Evolutionary conservation across 2,329 filamentous ascomycete genomes (phyloP).

Genomic region (Phaeosphaeriaceae sp.): DNA sequence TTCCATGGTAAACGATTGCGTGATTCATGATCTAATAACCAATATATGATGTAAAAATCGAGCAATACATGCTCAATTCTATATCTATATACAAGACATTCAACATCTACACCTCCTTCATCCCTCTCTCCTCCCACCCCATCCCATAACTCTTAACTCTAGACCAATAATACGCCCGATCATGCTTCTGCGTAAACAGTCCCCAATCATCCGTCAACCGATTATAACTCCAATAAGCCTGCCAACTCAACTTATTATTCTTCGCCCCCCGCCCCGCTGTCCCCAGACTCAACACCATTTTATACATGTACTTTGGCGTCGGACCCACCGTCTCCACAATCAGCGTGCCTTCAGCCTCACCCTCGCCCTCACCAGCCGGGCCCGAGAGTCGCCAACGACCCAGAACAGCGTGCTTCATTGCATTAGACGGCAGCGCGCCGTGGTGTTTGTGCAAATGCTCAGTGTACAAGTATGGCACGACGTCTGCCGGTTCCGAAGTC

Average conservation of each 20-base stretch:
- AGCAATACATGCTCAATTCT: neutral
- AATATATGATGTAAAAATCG: no score
- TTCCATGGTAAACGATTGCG: neutral
- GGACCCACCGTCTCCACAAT: constrained; percentile 87
- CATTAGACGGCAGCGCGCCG: constrained; percentile 52
- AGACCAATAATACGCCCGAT: constrained; percentile 66
- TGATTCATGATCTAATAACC: no score
- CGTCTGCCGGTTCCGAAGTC: constrained; percentile 80
- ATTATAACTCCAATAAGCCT: constrained; percentile 91
- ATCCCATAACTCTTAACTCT: constrained; percentile 66
- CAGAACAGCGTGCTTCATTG: constrained; percentile 72
- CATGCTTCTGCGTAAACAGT: constrained; percentile 73
- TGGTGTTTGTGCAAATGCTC: constrained; percentile 64
- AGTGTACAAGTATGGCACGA: constrained; percentile 81
- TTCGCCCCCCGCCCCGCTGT: constrained; percentile 65
- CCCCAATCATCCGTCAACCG: constrained; percentile 87
- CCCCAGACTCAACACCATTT: constrained; percentile 77
- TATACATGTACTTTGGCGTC: constrained; percentile 79
- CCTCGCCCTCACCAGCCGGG: constrained; percentile 36
- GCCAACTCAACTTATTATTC: constrained; percentile 90
- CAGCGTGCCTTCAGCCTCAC: constrained; percentile 53
- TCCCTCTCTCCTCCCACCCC: constrained; percentile 33
- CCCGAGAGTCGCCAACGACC: constrained; percentile 72
- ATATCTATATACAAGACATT: neutral
- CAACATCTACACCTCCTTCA: constrained; percentile 11